These are phyloP conservation scores for Picea sitchensis DNA, from an alignment of 75 land plant species.

Conservation along the genomic window DNA sequence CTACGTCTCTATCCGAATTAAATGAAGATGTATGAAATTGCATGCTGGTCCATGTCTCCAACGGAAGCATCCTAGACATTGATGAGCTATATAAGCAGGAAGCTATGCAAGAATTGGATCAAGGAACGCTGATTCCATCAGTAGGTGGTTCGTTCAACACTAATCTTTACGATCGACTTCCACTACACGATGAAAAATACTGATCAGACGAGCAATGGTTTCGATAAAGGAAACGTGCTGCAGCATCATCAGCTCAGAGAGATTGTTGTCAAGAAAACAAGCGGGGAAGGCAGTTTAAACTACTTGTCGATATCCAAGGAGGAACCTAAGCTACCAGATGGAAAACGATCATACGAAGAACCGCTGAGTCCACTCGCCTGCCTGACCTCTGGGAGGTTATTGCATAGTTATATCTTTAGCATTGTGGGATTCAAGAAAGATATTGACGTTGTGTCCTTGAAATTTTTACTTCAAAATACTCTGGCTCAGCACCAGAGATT, in stretches of 20 bases:
- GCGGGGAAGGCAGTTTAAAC: neutral
- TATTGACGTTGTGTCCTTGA: neutral
- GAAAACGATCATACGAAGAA: neutral
- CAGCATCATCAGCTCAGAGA: neutral
- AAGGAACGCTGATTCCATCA: too few relatives aligned
- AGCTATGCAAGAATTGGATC: too few relatives aligned
- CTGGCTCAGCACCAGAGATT: conserved; percentile 6
- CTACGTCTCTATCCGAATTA: too few relatives aligned
- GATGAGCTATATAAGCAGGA: too few relatives aligned
- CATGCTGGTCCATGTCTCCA: too few relatives aligned
- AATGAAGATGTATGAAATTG: too few relatives aligned
- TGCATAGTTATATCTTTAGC: neutral
- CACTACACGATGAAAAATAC: neutral
- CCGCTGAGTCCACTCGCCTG: conserved; percentile 2
- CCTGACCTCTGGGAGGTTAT: neutral
- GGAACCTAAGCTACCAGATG: too few relatives aligned
- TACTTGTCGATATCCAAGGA: neutral
- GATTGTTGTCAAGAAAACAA: neutral
- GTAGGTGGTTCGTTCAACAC: too few relatives aligned
- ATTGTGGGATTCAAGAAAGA: conserved; percentile 5
- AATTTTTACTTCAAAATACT: neutral
- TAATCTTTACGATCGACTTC: too few relatives aligned
- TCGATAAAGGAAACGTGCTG: neutral
- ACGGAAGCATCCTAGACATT: too few relatives aligned
- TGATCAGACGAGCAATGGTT: neutral